These are phyloP conservation scores for Aspergillus sp. DNA, from an alignment of 2,329 filamentous ascomycete genomes.

Conservation along the genomic window DNA sequence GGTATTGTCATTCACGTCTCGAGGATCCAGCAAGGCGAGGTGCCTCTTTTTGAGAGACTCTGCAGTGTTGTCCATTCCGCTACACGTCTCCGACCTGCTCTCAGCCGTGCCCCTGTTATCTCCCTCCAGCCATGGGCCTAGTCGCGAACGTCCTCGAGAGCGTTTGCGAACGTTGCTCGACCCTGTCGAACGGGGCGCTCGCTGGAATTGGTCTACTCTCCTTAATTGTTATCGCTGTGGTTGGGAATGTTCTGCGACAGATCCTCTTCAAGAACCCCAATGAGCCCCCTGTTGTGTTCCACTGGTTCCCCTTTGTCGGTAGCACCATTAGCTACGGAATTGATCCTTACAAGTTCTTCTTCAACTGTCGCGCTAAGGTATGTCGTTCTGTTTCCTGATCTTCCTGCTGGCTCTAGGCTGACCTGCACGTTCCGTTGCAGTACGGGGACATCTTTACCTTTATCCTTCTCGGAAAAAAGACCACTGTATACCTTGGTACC, in stretches of 20 bases:
- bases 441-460: slow-evolving; percentile 93
- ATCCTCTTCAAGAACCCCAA: slow-evolving; percentile 80
- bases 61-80: slow-evolving; percentile 1
- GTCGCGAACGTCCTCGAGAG: slow-evolving; percentile 53
- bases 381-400: slow-evolving; percentile 20
- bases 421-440: slow-evolving; percentile 46
- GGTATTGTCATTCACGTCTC: neutral
- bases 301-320: slow-evolving; percentile 74
- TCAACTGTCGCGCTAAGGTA: slow-evolving; percentile 73
- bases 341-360: slow-evolving; percentile 71
- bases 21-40: slow-evolving; percentile 8
- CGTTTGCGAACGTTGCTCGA: slow-evolving; percentile 52
- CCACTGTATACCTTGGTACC: slow-evolving; percentile 80
- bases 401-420: neutral
- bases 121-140: slow-evolving; percentile 52
- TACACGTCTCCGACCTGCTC: neutral
- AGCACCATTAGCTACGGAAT: slow-evolving; percentile 95
- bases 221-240: slow-evolving; percentile 61
- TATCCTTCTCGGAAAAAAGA: slow-evolving; percentile 83
- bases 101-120: neutral
- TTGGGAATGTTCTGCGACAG: slow-evolving; percentile 80
- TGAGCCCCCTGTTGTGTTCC: slow-evolving; percentile 71
- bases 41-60: slow-evolving; percentile 19
- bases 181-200: slow-evolving; percentile 52
- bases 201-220: slow-evolving; percentile 49